Percentiles rank a stretch among this genome's conserved stretches.
These are phyloP conservation scores for Brassica carinata DNA, from an alignment of 345 rosid genomes.

Conservation along the genomic window DNA sequence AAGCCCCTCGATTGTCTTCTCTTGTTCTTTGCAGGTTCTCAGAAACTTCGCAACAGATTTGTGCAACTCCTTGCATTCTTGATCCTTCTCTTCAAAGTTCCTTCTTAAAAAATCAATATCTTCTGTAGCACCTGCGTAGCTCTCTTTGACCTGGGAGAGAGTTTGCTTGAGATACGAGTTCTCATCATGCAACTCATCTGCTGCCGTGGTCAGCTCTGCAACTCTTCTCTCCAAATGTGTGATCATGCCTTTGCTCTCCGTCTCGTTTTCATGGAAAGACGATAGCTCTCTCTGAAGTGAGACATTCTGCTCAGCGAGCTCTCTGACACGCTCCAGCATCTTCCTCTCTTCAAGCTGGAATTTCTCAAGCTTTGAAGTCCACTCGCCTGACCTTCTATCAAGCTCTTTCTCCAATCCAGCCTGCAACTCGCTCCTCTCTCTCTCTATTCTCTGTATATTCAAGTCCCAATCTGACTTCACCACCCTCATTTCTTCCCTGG, in stretches of 20 bases:
- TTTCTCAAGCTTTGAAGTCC: slow-evolving; percentile 85
- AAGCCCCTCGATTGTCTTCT: slow-evolving; percentile 83
- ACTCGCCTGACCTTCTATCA: slow-evolving; percentile 93
- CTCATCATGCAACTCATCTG: slow-evolving; percentile 56
- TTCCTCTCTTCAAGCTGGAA: slow-evolving; percentile 84
- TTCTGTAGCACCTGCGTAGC: slow-evolving; percentile 52
- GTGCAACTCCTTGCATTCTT: slow-evolving; percentile 88
- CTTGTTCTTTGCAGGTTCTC: slow-evolving; percentile 84
- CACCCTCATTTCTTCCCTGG: slow-evolving; percentile 62
- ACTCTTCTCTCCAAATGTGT: slow-evolving; percentile 62
- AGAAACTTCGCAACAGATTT: slow-evolving; percentile 66
- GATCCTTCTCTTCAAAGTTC: slow-evolving; percentile 80
- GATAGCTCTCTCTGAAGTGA: slow-evolving; percentile 86
- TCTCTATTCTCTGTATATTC: slow-evolving; percentile 60
- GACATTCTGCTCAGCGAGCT: slow-evolving; percentile 96
- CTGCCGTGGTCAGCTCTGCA: slow-evolving; percentile 53
- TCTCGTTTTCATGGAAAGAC: slow-evolving; percentile 65
- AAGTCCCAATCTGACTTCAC: slow-evolving; percentile 62
- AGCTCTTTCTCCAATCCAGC: slow-evolving; percentile 86
- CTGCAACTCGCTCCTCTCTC: slow-evolving; percentile 80
- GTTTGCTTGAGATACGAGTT: slow-evolving; percentile 54
- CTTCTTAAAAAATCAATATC: slow-evolving; percentile 57
- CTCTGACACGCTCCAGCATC: slow-evolving; percentile 91
- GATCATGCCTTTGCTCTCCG: slow-evolving; percentile 61
- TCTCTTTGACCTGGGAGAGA: slow-evolving; percentile 61